Base-by-base conservation (phyloP, 768 basidiomycete species). In the Zangia roseola region DNA sequence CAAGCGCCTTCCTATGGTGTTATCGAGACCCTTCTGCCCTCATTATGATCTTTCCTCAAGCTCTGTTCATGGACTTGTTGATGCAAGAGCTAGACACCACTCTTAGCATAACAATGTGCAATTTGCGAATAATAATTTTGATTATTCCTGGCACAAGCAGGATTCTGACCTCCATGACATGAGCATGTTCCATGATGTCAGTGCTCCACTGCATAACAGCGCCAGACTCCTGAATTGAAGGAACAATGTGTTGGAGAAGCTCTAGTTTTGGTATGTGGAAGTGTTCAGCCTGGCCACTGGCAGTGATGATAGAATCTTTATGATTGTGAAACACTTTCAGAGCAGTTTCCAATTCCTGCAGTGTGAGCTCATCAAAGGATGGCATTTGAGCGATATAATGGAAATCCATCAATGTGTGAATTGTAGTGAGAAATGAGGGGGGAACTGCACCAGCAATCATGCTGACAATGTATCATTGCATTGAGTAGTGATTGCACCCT, bases 391-490 rank as follows among this genome's bases (percentile, higher is more conserved):
- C 67, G 6, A 69, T 45, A 46, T 68, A 74, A 6, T 73, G 42
- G 48, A 76, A 77, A 48, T 77, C 72, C 1, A 77, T 53, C 0
- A 74, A n/a, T 0, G 61, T 67, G 2, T 65, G 61, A 64, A 48
- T 14, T 7, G 47, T 40, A 3, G 12, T 2, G 7, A 47, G 13
- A 6, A 47, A 23, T 1, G 6, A 10, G 2, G 24, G 9, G 9
- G 24, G 24, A 19, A 26, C 23, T 0, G n/a, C 25, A 10, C 28
- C 26, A 12, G 14, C 40, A 65, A 52, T 70, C 64, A 2, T 59
- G 60, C 10, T 45, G 37, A 21, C 5, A 13, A 44, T 33, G 13
- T 50, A 52, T 0, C 0, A 67, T 14, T 42, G 56, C 1, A 69
- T 63, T 6, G 36, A 26, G 4, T 9, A 33, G 59, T 59, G 8